Conservation (phyloP, 2,329 filamentous ascomycete genomes). For the Coniochaeta hoffmannii region DNA sequence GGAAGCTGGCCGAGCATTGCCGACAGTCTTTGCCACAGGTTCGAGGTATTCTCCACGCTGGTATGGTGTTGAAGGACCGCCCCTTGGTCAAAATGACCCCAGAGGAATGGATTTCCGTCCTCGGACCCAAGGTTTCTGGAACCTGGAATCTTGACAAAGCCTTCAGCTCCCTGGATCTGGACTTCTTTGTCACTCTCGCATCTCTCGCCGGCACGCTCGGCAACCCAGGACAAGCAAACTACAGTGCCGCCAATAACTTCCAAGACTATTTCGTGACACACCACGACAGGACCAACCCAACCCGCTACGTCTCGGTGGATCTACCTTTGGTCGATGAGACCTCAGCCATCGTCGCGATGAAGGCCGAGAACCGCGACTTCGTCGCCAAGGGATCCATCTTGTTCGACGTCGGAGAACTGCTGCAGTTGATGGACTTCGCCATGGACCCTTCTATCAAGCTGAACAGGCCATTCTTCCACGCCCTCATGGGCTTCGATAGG, state of each 20-base stretch:
- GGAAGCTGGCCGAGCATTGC: slow-evolving; percentile 18
- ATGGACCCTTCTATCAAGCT: slow-evolving; percentile 5
- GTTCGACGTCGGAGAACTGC: slow-evolving; percentile 13
- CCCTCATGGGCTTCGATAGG: neutral
- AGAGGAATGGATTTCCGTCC: slow-evolving; percentile 32
- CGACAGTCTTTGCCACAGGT: slow-evolving; percentile 17
- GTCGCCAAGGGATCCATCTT: slow-evolving; percentile 6
- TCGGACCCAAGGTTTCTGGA: slow-evolving; percentile 42
- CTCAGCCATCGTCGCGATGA: neutral
- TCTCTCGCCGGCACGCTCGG: slow-evolving; percentile 48
- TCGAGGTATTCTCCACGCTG: slow-evolving; percentile 27
- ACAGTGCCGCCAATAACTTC: slow-evolving; percentile 46
- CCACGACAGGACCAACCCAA: neutral
- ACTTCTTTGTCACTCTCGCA: slow-evolving; percentile 45
- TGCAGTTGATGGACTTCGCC: slow-evolving; percentile 12
- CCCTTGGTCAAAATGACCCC: slow-evolving; percentile 42
- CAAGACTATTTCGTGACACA: slow-evolving; percentile 36
- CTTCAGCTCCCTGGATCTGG: slow-evolving; percentile 20
- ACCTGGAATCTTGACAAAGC: slow-evolving; percentile 38
- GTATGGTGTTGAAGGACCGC: slow-evolving; percentile 30
- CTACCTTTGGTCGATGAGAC: neutral
- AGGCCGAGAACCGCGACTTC: slow-evolving; percentile 11
- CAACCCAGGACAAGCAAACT: slow-evolving; percentile 50
- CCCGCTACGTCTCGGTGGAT: neutral
- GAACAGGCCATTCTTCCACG: neutral